Evolutionary conservation across 495 filamentous ascomycete genomes (phyloP).

Genomic region (Penicillium atrosanguineum): DNA sequence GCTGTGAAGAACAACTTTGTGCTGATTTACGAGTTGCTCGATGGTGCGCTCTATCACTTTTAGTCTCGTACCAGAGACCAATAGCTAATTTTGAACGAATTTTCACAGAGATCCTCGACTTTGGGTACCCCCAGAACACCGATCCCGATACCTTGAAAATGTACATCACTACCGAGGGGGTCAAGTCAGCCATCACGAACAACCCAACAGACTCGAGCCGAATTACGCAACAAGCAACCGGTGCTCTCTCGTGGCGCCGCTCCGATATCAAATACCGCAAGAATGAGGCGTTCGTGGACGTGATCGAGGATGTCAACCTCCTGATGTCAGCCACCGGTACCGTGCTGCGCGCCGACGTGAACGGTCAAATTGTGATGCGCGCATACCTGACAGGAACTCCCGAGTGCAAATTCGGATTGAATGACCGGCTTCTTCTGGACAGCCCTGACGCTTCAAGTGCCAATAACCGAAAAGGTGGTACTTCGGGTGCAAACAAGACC

Average conservation of each 20-base stretch:
- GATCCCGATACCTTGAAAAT: conserved; percentile 99
- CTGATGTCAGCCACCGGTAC: conserved; percentile 96
- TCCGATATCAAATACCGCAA: conserved; percentile 98
- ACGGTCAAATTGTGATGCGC: conserved; percentile 97
- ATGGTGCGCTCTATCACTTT: conserved; percentile 58
- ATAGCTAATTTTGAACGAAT: neutral
- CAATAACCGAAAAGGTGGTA: conserved; percentile 40
- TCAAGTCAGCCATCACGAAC: conserved; percentile 89
- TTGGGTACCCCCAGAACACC: conserved; percentile 98
- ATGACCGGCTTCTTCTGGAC: conserved; percentile 90
- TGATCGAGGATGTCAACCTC: conserved; percentile 99
- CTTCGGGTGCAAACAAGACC: conserved; percentile 60
- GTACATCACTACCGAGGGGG: conserved; percentile 99
- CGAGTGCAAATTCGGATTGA: conserved; percentile 99
- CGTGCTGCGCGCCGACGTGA: conserved; percentile 94
- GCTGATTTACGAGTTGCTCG: conserved; percentile 94
- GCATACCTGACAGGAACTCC: conserved; percentile 96
- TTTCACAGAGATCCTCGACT: conserved; percentile 88
- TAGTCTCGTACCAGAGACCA: neutral
- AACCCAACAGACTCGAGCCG: conserved; percentile 71
- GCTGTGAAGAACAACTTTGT: conserved; percentile 99
- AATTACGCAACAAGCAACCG: conserved; percentile 99
- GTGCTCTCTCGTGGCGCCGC: conserved; percentile 93
- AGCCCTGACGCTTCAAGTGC: conserved; percentile 58
- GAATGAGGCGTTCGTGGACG: conserved; percentile 98